Percentiles rank a stretch among this genome's conserved stretches.
Evolutionary conservation across 352 stramenopile genomes (phyloP).

Genomic region (Globisporangium ultimum): DNA sequence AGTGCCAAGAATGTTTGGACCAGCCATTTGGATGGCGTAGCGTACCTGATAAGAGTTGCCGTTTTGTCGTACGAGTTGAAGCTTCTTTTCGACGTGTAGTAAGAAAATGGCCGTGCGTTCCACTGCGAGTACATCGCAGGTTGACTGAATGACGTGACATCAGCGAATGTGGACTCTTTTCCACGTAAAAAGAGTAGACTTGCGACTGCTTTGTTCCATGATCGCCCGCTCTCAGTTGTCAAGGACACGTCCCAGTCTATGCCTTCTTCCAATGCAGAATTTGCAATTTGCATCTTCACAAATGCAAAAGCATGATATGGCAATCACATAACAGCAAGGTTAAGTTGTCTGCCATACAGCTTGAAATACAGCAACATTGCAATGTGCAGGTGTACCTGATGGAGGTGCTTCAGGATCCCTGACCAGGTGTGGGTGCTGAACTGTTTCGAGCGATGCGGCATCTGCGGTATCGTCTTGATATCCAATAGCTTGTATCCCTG

Average conservation of each 20-base stretch:
- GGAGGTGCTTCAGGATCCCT: constrained; percentile 71
- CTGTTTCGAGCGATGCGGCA: constrained; percentile 61
- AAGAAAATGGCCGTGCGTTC: constrained; percentile 31
- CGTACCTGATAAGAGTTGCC: constrained; percentile 47
- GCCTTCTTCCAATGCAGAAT: constrained; percentile 53
- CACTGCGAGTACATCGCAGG: constrained; percentile 43
- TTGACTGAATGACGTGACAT: constrained; percentile 36
- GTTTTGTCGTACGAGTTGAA: constrained; percentile 75
- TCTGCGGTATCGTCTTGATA: constrained; percentile 64
- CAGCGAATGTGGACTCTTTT: constrained; percentile 14
- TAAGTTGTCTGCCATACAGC: too few relatives aligned
- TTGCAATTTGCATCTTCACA: constrained; percentile 64
- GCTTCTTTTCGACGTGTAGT: constrained; percentile 19
- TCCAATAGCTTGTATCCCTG: constrained; percentile 73
- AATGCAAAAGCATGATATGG: neutral
- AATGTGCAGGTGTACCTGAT: constrained; percentile 34
- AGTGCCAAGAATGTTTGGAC: too few relatives aligned
- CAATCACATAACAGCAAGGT: too few relatives aligned
- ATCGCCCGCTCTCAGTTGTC: constrained; percentile 16
- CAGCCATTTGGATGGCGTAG: too few relatives aligned
- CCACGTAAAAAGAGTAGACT: constrained; percentile 54
- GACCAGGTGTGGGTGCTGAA: constrained; percentile 75
- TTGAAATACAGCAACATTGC: too few relatives aligned
- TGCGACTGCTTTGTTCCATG: constrained; percentile 39
- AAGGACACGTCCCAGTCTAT: constrained; percentile 56